Evolutionary conservation across 2,329 filamentous ascomycete species (phyloP), one percentile per base, ranked within the genome.

Genomic region (Neurospora sp.): DNA sequence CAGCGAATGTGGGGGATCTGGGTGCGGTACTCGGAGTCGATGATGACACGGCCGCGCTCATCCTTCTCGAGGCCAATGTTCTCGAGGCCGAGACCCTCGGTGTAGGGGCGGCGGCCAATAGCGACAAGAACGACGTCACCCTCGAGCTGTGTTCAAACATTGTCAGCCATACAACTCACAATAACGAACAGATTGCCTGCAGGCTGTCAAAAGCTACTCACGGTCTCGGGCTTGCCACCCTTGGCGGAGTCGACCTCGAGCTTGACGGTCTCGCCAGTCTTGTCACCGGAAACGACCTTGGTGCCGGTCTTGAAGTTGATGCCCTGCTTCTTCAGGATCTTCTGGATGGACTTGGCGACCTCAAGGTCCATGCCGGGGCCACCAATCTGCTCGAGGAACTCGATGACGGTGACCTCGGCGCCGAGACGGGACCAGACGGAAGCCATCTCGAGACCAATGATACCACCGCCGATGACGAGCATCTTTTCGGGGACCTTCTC

Each of bases 261-360:
- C 83, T 91, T 92, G 77, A 99, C 84, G 75, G 86, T 88, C 72
- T 93, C 89, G 72, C 91, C 91, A 76, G 86, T 89, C 77, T 88
- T 89, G 79, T 98, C 94, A 75, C 96, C 96, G 76, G 89, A 88
- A 73, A 90, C 83, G 74, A 99, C 96, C 88, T 99, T 99, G 78
- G 96, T 98, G 85, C 92, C 91, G 76, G 96, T 89, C 89, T 97
- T 97, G 88, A 99, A 99, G 79, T 97, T 96, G 80, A 99, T 91
- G 72, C 95, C 96, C 85, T 99, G 96, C 87, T 97, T 98, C 80
- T 88, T 88, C 74, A 99, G 88, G 73, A 97, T 90, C 87, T 97
- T 98, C 82, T 97, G 94, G 62, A 92, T 86, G 77, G 88, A 85
- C 86, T 98, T 99, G 78, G 94, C 88, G 77, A 98, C 92, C 81